Base-by-base conservation (phyloP, 208 protist genomes). In the Crithidia thermophila region DNA sequence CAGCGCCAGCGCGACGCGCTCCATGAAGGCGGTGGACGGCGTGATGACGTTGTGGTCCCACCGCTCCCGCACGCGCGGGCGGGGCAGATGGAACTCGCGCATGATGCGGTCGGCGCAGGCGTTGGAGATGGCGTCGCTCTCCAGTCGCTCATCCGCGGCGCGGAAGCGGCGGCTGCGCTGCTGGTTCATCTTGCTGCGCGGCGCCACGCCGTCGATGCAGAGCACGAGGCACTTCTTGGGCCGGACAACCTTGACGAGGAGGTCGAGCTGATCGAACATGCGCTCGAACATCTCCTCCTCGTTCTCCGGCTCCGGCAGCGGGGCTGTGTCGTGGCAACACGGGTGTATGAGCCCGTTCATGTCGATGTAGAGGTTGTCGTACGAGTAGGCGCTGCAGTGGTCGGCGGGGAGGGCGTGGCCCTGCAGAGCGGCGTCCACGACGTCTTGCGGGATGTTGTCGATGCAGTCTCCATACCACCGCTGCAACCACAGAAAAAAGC, bases 321-420 rank as follows among this genome's bases (percentile, higher is more conserved):
- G 90, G 9, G 93, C 78, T 23, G 98, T 98, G 57, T 99, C 98
- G 82, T 99, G 99, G 49, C 95, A 98, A 61, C 98, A 99, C 1
- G 98, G 98, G 78, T 99, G 99, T 65, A 99, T 99, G 36, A 99
- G 77, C 9, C 97, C 97, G 72, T 99, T 99, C 98, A 99, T 99
- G 77, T 99, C 99, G 8, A 99, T 77, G 84, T 99, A 99, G 0
- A 99, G 81, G 82, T 99, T 99, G 85, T 99, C 99, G 66, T 84
- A 88, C 28, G 63, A 47, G 61, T 73, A 84, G 46, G 33, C 53
- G 6, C 65, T 76, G 45, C 58, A 67, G 30, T 71, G 30, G 23
- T 69, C 72, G 1, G 33, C n/a, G 4, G 79, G 77, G 0, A 65
- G 67, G 43, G 56, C 60, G 33, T 75, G 47, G 42, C 82, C 82